Evolutionary conservation across 306 rosid genomes (phyloP).

Genomic region (Hylodesmum podocarpum): DNA sequence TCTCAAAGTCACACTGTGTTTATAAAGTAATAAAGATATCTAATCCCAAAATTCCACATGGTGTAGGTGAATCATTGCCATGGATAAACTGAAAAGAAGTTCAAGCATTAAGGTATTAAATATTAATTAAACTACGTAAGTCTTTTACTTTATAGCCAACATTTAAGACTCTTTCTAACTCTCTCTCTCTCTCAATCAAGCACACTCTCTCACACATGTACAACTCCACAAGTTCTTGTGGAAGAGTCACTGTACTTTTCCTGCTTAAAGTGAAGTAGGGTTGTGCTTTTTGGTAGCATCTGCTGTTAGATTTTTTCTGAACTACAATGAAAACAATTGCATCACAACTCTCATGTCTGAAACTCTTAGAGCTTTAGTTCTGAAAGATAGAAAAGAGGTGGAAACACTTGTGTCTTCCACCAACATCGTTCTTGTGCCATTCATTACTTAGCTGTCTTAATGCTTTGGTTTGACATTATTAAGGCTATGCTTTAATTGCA

Average conservation of each 20-base stretch:
- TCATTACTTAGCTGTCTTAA: constrained; percentile 17
- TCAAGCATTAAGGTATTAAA: constrained; percentile 37
- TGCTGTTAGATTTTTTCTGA: constrained; percentile 20
- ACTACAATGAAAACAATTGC: constrained; percentile 31
- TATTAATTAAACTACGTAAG: background rate
- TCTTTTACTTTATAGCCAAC: constrained; percentile 33
- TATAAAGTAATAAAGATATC: background rate
- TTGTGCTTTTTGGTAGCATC: constrained; percentile 50
- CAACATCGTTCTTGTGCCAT: constrained; percentile 32
- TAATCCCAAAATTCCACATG: constrained; percentile 8
- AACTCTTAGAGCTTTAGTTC: constrained; percentile 33
- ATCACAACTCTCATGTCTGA: constrained; percentile 43
- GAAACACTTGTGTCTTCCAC: constrained; percentile 32
- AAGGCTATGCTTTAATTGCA: constrained; percentile 54
- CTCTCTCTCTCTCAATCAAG: background rate
- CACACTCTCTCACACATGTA: constrained; percentile 13
- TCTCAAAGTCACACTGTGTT: background rate
- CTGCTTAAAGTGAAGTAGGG: constrained; percentile 32
- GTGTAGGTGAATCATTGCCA: constrained; percentile 22
- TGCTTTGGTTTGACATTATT: constrained; percentile 36
- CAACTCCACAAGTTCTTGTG: constrained; percentile 42
- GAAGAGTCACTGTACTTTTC: constrained; percentile 32
- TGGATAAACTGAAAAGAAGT: constrained; percentile 34
- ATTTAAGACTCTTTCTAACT: background rate
- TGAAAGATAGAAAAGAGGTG: background rate